A percentile compares a stretch with the other conserved stretches of the same genome.
phyloP scores from a whole-genome alignment of 1,284 basidiomycete genomes.

The Tilletiaria anomala region DNA sequence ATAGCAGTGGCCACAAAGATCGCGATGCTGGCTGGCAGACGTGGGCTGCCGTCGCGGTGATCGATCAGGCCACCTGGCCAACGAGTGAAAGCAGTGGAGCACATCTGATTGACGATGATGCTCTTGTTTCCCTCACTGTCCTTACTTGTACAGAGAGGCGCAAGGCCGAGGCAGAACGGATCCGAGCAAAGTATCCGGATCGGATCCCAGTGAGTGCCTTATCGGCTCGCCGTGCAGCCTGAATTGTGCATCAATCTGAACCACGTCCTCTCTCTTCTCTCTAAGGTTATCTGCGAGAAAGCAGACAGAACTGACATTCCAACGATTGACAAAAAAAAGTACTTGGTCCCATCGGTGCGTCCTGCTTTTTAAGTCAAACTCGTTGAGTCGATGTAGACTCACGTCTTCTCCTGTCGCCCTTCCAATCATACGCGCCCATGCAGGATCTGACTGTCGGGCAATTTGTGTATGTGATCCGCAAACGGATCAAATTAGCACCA shows the following conservation, averaged over 20 bases:
- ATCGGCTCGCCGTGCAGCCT: no score
- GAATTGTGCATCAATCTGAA: no score
- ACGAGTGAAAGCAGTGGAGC: no score
- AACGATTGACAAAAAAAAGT: constrained; percentile 99
- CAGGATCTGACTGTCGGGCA: constrained; percentile 84
- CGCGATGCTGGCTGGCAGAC: no score
- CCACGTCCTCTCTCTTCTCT: background rate
- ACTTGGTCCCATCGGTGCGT: constrained; percentile 69
- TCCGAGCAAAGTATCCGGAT: constrained; percentile 95
- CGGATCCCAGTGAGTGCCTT: constrained; percentile 63
- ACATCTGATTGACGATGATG: no score
- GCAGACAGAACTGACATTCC: constrained; percentile 97
- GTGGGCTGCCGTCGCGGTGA: no score
- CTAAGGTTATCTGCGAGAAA: constrained; percentile 97
- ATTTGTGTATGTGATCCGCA: constrained; percentile 99
- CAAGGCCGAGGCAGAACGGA: constrained; percentile 88
- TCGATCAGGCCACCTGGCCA: no score
- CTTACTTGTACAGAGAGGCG: no score
- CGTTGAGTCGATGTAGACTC: background rate
- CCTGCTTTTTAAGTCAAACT: background rate
- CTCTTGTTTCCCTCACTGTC: no score
- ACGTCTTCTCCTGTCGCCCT: background rate
- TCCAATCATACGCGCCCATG: background rate
- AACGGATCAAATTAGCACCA: constrained; percentile 97
- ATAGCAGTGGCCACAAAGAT: no score